Percentiles rank a stretch among this genome's conserved stretches.
These are phyloP conservation scores for Dictyostelium capitatum DNA, from an alignment of 78 protist species.

Conservation along the genomic window DNA sequence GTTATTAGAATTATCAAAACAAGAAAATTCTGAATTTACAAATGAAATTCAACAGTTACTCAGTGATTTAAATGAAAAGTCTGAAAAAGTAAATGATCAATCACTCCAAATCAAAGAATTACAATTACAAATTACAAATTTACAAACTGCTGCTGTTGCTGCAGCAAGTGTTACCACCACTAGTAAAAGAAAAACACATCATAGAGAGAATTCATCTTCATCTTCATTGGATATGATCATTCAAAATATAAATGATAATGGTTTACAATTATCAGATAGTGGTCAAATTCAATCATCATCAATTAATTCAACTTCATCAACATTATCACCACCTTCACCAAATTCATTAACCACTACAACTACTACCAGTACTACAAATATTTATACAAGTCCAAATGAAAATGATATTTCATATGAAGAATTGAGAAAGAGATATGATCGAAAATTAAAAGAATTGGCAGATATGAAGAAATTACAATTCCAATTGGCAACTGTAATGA, in stretches of 20 bases:
- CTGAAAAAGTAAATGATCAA: neutral
- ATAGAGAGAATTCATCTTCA: slow-evolving; percentile 25
- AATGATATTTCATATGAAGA: neutral
- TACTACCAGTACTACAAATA: neutral
- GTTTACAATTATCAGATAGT: neutral
- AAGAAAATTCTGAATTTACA: neutral
- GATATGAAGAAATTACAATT: slow-evolving; percentile 14
- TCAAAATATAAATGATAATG: slow-evolving; percentile 3
- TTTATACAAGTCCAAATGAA: slow-evolving; percentile 8
- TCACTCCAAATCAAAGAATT: neutral
- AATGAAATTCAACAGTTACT: slow-evolving; percentile 24
- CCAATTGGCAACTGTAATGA: neutral
- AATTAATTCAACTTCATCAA: neutral
- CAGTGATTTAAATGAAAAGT: slow-evolving; percentile 14
- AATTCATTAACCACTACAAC: neutral
- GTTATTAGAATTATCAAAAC: neutral
- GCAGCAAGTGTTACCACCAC: neutral
- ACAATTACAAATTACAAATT: neutral
- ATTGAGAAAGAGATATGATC: neutral
- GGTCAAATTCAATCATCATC: neutral
- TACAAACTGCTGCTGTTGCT: neutral
- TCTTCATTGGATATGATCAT: slow-evolving; percentile 4
- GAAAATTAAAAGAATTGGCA: slow-evolving; percentile 5
- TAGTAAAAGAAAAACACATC: slow-evolving; percentile 29
- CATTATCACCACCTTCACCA: neutral